Evolutionary conservation across 75 land plant genomes (phyloP), one percentile per base, ranked within the genome.

Genomic region (Sequoiadendron giganteum): DNA sequence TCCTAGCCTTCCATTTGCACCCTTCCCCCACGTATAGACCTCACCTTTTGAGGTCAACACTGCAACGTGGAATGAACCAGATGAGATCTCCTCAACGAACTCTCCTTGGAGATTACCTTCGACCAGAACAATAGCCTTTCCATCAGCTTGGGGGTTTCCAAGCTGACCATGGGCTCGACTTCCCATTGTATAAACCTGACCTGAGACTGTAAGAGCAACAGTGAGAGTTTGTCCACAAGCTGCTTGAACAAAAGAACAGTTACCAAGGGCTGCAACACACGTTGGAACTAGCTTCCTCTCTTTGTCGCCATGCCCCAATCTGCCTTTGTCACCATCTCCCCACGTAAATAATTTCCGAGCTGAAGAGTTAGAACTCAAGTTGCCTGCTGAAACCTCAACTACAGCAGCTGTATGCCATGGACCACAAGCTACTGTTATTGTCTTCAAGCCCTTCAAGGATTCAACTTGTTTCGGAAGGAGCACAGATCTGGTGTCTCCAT

Each of bases 11-110:
- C 94, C 94, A 93, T 93, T 91, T 38, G 91, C 89, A 38, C 94
- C 93, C 89, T 90, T 93, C 49, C 94, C 94, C 94, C 94, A 93
- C 19, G 93, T 93, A 76, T 91, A 93, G 18, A 93, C 87, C 18
- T 93, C 87, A 21, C 93, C 88, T 39, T 88, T 89, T 58, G 93
- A 81, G 75, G 93, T 91, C 89, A 93, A 89, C 10, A 86, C 91
- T 30, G 93, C 93, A 42, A 93, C 93, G 82, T 93, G 93, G 87
- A 86, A 86, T 36, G 91, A 88, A 43, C 93, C 93, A 83, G 93
- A 88, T 65, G 92, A 90, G 43, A 93, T 89, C 58, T 93, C 91
- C 87, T 91, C 88, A 21, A 93, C 93, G 88, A 88, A 89, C 80
- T 90, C 89, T 48, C 52, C 86, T 83, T 54, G 82, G 48, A 93